Evolutionary conservation across 768 basidiomycete genomes (phyloP), one percentile per base, ranked within the genome.

Genomic region (Cystoderma amianthinum): DNA sequence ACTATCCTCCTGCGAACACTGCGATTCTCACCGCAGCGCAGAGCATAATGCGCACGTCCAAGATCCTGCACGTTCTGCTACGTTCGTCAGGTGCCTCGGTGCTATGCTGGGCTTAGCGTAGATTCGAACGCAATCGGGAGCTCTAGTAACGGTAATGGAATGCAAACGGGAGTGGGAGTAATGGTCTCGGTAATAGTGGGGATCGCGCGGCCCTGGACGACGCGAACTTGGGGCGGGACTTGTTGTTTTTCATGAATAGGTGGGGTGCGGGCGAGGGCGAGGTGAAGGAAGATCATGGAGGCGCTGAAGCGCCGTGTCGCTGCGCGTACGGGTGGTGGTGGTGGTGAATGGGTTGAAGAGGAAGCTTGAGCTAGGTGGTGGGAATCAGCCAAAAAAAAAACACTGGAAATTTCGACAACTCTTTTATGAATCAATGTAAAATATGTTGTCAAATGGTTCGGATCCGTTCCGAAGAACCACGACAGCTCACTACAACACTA

Each of bases 21-120:
- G 76, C 78, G 23, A 72, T 72, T 21, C 65, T 84, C 30, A 74
- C 72, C 40, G 84, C 87, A 1, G 82, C 84, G 7, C 83, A 85
- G 50, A 58, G 61, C 2, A 72, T 87, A 43, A 64, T 87, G 24
- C 69, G 68, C 43, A 74, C 81, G 0, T 63, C 68, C 30, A 64
- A 63, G 42, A 47, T 65, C 32, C 54, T 77, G 33, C 68, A 47
- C 53, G n/a, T n/a, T n/a, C n/a, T n/a, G n/a, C n/a, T n/a, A n/a
- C 15, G 56, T 63, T 47, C 68, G 67, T 64, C 32, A 42, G 40
- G 30, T 21, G 11, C 20, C 32, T 38, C 41, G 43, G 34, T 32
- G 23, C 38, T 34, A 82, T 52, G 72, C 77, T 5, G 74, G 73
- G 41, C 66, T 85, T n/a, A n/a, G n/a, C n/a, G n/a, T n/a, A n/a